Percentiles rank a stretch among this genome's conserved stretches.
Evolutionary conservation across 768 basidiomycete genomes (phyloP).

Genomic region (Rhizopogon rudus): DNA sequence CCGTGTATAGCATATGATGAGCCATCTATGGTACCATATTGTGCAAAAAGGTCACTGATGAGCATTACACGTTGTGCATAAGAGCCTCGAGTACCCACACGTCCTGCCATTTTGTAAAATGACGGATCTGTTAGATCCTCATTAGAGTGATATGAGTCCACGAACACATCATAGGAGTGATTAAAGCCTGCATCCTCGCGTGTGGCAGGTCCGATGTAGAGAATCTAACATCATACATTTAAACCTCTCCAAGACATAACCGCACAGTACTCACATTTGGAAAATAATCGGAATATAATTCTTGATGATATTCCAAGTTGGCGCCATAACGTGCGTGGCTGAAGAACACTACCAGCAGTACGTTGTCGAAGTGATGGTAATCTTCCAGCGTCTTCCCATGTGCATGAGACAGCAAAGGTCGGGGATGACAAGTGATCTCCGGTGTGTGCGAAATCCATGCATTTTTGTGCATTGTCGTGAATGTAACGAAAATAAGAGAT

Average conservation of each 20-base stretch:
- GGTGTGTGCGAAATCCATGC: neutral
- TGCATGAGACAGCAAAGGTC: constrained; percentile 13
- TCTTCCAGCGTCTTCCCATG: constrained; percentile 11
- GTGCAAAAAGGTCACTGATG: neutral
- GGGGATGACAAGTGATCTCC: constrained; percentile 14
- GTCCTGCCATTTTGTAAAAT: constrained; percentile 39
- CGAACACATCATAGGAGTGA: constrained; percentile 45
- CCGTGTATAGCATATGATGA: constrained; percentile 50
- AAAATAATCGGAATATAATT: constrained; percentile 44
- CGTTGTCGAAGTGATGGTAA: constrained; percentile 35
- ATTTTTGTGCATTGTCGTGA: neutral
- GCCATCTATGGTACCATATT: constrained; percentile 30
- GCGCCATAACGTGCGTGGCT: constrained; percentile 43
- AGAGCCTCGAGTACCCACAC: constrained; percentile 22
- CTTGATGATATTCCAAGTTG: constrained; percentile 41
- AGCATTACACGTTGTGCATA: neutral
- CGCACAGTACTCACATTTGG: constrained; percentile 35
- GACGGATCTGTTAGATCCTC: constrained; percentile 35
- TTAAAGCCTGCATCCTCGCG: constrained; percentile 42
- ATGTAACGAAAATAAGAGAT: neutral
- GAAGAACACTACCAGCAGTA: constrained; percentile 46
- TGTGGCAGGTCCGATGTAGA: constrained; percentile 43
- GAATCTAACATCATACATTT: constrained; percentile 25
- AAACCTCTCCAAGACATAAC: neutral
- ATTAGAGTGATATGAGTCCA: constrained; percentile 41